phyloP scores from a whole-genome alignment of 352 stramenopile genomes.

The Pythium aphanidermatum region DNA sequence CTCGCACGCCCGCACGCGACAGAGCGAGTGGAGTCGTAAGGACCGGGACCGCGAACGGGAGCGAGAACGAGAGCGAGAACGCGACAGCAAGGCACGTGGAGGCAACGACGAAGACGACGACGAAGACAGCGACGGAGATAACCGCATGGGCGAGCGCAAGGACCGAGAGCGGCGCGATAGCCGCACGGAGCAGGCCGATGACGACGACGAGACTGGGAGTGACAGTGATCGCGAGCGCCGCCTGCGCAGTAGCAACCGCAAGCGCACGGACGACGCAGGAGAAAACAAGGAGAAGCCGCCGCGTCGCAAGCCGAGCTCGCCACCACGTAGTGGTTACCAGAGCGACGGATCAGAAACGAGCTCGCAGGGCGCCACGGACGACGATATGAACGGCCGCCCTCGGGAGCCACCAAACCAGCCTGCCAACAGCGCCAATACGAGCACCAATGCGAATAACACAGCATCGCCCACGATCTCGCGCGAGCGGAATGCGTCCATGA shows the following conservation, averaged over 20 bases:
- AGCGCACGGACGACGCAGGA: constrained; percentile 5
- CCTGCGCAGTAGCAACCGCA: constrained; percentile 3
- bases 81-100: constrained; percentile 6
- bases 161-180: constrained; percentile 3
- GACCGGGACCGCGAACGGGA: constrained; percentile 14
- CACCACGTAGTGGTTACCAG: neutral
- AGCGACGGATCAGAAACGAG: constrained; percentile 18
- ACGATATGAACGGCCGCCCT: constrained; percentile 14
- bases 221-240: constrained; percentile 12
- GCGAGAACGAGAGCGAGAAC: constrained; percentile 8
- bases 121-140: neutral
- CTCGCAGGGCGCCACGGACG: constrained; percentile 16
- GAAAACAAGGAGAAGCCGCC: neutral
- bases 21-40: constrained; percentile 15
- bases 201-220: constrained; percentile 9
- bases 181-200: neutral
- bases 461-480: neutral
- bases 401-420: neutral
- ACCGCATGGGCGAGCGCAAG: neutral
- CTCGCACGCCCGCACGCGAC: constrained; percentile 13
- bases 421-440: neutral
- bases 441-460: neutral
- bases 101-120: neutral
- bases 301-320: neutral
- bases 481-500: constrained; percentile 18